phyloP scores from a whole-genome alignment of 1,284 basidiomycete species.

The Ganoderma leucocontextum region DNA sequence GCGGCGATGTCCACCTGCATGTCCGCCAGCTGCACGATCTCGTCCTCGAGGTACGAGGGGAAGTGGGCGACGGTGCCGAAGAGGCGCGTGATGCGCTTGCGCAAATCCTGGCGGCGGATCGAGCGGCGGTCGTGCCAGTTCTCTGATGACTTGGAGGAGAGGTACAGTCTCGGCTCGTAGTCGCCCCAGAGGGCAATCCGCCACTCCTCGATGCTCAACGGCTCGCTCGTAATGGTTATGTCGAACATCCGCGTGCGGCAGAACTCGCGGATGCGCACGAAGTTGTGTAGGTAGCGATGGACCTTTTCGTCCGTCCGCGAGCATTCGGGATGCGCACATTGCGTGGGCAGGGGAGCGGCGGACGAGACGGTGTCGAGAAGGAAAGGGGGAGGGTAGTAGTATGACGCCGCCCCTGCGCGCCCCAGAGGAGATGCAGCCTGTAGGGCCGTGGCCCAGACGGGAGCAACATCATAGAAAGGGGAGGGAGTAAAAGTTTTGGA shows the following conservation, averaged over 20 bases:
- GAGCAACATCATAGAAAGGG: neutral
- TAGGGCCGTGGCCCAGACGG: neutral
- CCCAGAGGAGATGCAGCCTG: neutral
- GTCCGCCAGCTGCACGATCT: neutral
- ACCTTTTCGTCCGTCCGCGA: slow-evolving; percentile 5
- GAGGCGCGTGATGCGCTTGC: neutral
- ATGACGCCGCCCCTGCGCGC: neutral
- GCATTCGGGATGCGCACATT: neutral
- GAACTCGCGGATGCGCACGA: slow-evolving; percentile 13
- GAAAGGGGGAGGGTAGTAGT: slow-evolving; percentile 19
- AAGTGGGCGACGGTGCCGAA: neutral
- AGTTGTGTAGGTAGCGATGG: slow-evolving; percentile 16
- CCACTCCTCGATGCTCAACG: slow-evolving; percentile 13
- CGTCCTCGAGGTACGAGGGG: neutral
- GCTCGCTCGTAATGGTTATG: neutral
- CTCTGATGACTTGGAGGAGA: no score
- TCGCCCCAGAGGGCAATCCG: slow-evolving; percentile 10
- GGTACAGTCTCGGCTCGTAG: neutral
- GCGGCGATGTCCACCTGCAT: neutral
- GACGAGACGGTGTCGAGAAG: slow-evolving; percentile 11
- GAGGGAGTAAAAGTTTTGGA: neutral
- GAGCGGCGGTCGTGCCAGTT: neutral
- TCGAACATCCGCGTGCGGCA: slow-evolving; percentile 11
- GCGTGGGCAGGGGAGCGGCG: neutral
- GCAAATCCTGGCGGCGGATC: neutral